Evolutionary conservation across 1,139 yeast species (phyloP), one percentile per base, ranked within the genome.

Genomic region (Pichia norvegensis): DNA sequence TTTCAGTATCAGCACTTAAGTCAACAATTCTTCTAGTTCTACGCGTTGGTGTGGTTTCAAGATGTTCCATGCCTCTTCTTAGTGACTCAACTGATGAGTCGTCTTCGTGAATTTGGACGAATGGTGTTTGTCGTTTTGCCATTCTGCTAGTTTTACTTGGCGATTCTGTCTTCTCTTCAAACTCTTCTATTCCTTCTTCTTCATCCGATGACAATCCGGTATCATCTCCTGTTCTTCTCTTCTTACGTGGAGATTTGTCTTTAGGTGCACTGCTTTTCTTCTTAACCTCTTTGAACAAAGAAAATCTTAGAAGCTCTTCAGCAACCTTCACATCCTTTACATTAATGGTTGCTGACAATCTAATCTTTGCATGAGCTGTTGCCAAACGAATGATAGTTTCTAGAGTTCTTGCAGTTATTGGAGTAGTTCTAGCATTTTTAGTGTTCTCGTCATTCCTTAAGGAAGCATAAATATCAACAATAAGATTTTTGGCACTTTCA

Each of bases 361-460:
- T 74, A 14, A 92, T 87, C 63, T 92, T 92, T 21, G 99, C 98
- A 65, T 92, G 99, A 0, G 98, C 98, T 1, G 97, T 86, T 1
- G 97, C 76, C 51, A 92, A 72, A 72, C 99, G 95, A 63, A 92
- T 92, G 56, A 92, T 73, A 0, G 99, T 92, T 68, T 92, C 99
- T 57, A 92, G 72, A 4, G 98, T 94, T 79, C 99, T 86, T 21
- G 98, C 96, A 3, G 99, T 92, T 55, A 94, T 87, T 36, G 99
- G 98, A 1, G 95, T 85, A 4, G 97, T 88, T 56, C 85, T 80
- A 49, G 92, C 76, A 61, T 81, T 85, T 57, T 81, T 81, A 41
- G 79, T 83, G 45, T 80, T 70, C 46, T 79, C 79, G 57, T 90
- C 95, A 61, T 88, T 88, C 68, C 99, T 77, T 55, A 92, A 73